Conservation (phyloP, 2,329 filamentous ascomycete species). For the Hortaea werneckii region DNA sequence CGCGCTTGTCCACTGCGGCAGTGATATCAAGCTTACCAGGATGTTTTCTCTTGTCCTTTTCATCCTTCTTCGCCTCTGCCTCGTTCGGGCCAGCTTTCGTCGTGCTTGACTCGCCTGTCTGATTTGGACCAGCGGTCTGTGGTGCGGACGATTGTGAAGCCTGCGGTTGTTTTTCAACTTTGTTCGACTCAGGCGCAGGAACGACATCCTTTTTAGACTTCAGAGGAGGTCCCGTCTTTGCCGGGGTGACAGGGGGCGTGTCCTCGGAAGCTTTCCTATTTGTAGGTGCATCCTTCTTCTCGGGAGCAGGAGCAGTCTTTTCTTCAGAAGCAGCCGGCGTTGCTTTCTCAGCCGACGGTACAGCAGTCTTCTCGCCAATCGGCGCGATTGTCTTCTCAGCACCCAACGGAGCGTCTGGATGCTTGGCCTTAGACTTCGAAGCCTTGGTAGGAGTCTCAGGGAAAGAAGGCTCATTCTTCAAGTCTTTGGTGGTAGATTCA, state of each 20-base stretch:
- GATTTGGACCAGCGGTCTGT: not conserved
- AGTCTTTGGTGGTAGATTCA: slow-evolving; percentile 1
- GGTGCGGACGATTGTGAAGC: slow-evolving; percentile 2
- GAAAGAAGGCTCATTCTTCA: slow-evolving; percentile 1
- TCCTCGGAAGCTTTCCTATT: not conserved
- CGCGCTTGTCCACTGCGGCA: slow-evolving; percentile 25
- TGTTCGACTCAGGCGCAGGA: not conserved
- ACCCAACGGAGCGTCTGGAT: not conserved
- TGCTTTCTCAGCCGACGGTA: too few relatives aligned
- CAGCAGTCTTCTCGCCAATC: too few relatives aligned
- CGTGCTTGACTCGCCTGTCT: slow-evolving; percentile 5
- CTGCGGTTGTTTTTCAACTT: not conserved
- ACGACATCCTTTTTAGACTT: not conserved
- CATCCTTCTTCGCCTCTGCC: slow-evolving; percentile 8
- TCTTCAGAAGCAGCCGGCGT: not conserved
- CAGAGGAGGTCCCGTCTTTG: slow-evolving; percentile 9
- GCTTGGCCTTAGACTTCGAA: slow-evolving; percentile 2
- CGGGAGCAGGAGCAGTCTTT: not conserved
- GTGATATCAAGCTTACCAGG: slow-evolving; percentile 40
- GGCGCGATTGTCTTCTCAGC: not conserved
- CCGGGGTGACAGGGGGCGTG: slow-evolving; percentile 1
- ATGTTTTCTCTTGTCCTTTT: slow-evolving; percentile 26
- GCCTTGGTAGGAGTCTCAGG: slow-evolving; percentile 13
- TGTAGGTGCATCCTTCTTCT: not conserved
- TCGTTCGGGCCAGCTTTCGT: slow-evolving; percentile 9